Base-by-base conservation (phyloP, 1,284 basidiomycete species). In the Apiotrichum porosum region DNA sequence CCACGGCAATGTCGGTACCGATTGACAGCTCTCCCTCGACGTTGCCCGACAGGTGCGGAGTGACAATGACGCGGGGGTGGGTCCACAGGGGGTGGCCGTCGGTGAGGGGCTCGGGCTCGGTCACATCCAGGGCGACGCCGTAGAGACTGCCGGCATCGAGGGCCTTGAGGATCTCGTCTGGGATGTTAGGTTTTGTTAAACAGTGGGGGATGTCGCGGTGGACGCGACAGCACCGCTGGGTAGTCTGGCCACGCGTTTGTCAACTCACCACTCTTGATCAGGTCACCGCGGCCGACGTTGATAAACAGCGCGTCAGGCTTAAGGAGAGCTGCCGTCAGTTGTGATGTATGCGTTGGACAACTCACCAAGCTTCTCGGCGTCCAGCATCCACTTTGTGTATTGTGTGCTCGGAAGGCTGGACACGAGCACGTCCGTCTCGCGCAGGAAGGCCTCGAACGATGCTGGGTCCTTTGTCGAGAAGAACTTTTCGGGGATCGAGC, bases 31-130 rank as follows among this genome's bases (percentile, higher is more conserved):
- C 69, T 10, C 57, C 58, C 54, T 68, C 59, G 9, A 63, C 48
- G 36, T 68, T 61, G 18, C 66, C 67, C 13, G 58, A 61, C 4
- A 61, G 39, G 47, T 69, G 66, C 18, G 67, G 65, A 3, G 65
- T 66, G 49, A 71, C 51, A 42, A 71, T 60, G 22, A 54, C 52
- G 23, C 60, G 58, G 1, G 64, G 64, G 45, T 70, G 66, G 8
- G 65, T 54, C 44, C 46, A 68, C 15, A 71, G 57, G 3, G 64
- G 55, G 44, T 70, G 65, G 8, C 49, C 45, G 22, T 41, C 32
- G 0, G 68, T 54, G 6, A 71, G 58, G 2, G 69, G 69, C 49
- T 69, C 71, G 28, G 69, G 69, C 48, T 69, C 65, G 3, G 68
- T 69, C 24, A 71, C 69, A 55, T 71, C 69, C 13, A 71, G 44